Conservation (phyloP, 176 grass and related monocot species). For the Hordeum vulgare region MorexV3_pseudomolecules_assembly NC_058518.1:22088385-22088884, state of each 20-base stretch:
- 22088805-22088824: not conserved
- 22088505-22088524: not conserved
- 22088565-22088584: not conserved
- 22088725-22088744: not conserved
- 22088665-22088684: not conserved
- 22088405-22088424: not conserved
- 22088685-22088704: not conserved
- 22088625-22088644: not conserved
- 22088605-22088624: not conserved
- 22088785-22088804: not conserved
- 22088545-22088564: constrained; percentile 2
- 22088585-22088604: not conserved
- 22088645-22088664: not conserved
- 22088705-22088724: not conserved
- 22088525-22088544: not conserved
- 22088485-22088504: not conserved
- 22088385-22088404: not conserved
- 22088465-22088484: not conserved
- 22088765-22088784: not conserved
- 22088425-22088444: not conserved
- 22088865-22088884: not conserved
- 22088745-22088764: not conserved
- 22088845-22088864: not conserved
- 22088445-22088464: not conserved
- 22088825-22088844: not conserved